phyloP scores from a whole-genome alignment of 768 basidiomycete genomes.

The Podaxis sp. region DNA sequence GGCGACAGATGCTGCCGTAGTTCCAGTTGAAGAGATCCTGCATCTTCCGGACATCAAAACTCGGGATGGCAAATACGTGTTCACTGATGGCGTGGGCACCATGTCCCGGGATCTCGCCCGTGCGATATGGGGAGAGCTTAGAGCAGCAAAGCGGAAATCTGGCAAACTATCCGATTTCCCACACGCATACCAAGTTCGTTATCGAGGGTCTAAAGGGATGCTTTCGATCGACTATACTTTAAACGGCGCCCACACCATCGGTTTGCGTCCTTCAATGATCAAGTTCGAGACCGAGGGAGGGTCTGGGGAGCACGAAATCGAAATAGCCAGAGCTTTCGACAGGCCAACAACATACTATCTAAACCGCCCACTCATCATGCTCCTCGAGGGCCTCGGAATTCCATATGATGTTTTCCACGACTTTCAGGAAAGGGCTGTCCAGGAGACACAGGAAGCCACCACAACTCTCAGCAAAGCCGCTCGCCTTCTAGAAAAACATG shows the following conservation, averaged over 20 bases:
- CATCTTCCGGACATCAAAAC: slow-evolving; percentile 34
- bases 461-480: slow-evolving; percentile 43
- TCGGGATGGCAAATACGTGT: slow-evolving; percentile 36
- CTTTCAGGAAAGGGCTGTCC: slow-evolving; percentile 52
- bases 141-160: slow-evolving; percentile 33
- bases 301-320: slow-evolving; percentile 43
- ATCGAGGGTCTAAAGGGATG: slow-evolving; percentile 67
- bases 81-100: slow-evolving; percentile 73
- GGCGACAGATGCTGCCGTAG: slow-evolving; percentile 59
- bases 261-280: slow-evolving; percentile 60
- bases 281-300: slow-evolving; percentile 51
- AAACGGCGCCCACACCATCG: slow-evolving; percentile 41
- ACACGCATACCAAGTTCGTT: slow-evolving; percentile 58
- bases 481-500: slow-evolving; percentile 50
- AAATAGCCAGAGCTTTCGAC: slow-evolving; percentile 66
- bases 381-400: slow-evolving; percentile 59
- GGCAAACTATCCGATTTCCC: slow-evolving; percentile 34
- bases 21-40: slow-evolving; percentile 48
- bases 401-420: slow-evolving; percentile 48
- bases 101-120: slow-evolving; percentile 54
- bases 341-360: slow-evolving; percentile 54
- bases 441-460: slow-evolving; percentile 41
- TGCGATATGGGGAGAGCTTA: slow-evolving; percentile 44
- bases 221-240: slow-evolving; percentile 55
- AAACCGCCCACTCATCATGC: slow-evolving; percentile 68